These are phyloP conservation scores for Tylopilus sp. DNA, from an alignment of 768 basidiomycete species.

Conservation along the genomic window DNA sequence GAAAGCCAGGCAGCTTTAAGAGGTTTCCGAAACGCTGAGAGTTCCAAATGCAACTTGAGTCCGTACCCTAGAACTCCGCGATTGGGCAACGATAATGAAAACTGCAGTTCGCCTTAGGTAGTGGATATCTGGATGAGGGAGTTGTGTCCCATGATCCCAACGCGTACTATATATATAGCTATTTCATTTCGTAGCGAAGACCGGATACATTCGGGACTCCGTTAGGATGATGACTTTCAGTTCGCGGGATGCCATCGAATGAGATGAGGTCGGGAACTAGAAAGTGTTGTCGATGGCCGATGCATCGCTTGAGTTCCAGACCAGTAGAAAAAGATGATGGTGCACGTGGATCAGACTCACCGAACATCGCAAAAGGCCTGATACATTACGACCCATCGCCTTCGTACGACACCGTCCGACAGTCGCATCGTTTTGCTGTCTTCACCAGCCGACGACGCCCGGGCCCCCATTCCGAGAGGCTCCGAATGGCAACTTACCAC, in stretches of 20 bases:
- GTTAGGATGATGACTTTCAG: neutral
- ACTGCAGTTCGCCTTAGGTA: neutral
- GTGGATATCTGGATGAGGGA: constrained; percentile 2
- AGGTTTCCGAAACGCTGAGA: neutral
- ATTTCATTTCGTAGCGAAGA: neutral
- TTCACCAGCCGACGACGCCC: constrained; percentile 1
- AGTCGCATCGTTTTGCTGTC: neutral
- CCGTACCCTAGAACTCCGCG: neutral
- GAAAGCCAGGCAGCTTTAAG: constrained; percentile 11
- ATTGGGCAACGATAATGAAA: neutral
- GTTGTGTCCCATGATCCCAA: neutral
- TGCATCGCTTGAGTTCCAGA: neutral
- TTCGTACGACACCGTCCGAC: neutral
- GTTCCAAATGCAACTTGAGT: neutral
- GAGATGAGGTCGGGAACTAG: neutral
- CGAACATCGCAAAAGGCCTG: constrained; percentile 2
- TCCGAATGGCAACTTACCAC: constrained; percentile 4
- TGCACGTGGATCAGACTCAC: neutral
- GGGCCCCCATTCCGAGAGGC: neutral
- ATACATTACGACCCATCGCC: neutral
- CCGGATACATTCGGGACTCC: constrained; percentile 2
- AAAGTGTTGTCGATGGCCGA: neutral
- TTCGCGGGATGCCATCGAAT: neutral
- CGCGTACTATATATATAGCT: neutral
- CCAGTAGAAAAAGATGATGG: neutral